Conservation (phyloP, 1,139 yeast species). For the Blastobotrys serpentis region DNA sequence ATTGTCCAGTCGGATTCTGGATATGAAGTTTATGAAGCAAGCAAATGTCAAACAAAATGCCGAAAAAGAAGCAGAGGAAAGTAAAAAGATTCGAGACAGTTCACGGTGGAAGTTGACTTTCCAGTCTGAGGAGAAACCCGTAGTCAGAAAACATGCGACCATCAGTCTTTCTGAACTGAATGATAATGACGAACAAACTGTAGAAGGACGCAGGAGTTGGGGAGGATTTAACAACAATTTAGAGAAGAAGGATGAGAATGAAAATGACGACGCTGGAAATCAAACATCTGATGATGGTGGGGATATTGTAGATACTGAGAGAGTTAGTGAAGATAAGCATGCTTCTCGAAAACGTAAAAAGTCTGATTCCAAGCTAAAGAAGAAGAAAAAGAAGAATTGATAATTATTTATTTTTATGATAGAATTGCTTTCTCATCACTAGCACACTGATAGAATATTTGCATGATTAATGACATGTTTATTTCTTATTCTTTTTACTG, state of each 20-base stretch:
- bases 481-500: not conserved
- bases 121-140: slow-evolving; percentile 13
- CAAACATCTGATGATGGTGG: slow-evolving; percentile 21
- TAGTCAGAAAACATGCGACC: slow-evolving; percentile 13
- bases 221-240: slow-evolving; percentile 23
- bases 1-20: slow-evolving; percentile 64
- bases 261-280: slow-evolving; percentile 9
- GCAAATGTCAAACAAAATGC: slow-evolving; percentile 43
- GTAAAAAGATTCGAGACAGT: slow-evolving; percentile 41
- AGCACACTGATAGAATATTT: not conserved
- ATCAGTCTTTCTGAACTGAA: slow-evolving; percentile 30
- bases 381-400: not conserved
- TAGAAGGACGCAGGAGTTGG: slow-evolving; percentile 28
- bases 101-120: slow-evolving; percentile 59
- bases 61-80: slow-evolving; percentile 39
- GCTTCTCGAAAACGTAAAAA: slow-evolving; percentile 24
- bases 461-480: not conserved
- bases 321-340: slow-evolving; percentile 29
- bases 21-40: slow-evolving; percentile 66
- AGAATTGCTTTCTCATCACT: not conserved
- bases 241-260: not conserved
- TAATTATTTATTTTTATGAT: not conserved
- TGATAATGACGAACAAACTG: slow-evolving; percentile 16
- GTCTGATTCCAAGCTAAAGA: not conserved
- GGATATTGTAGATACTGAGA: slow-evolving; percentile 40